Evolutionary conservation across 2,329 filamentous ascomycete species (phyloP), one percentile per base, ranked within the genome.

Genomic region (Penicillium palitans): DNA sequence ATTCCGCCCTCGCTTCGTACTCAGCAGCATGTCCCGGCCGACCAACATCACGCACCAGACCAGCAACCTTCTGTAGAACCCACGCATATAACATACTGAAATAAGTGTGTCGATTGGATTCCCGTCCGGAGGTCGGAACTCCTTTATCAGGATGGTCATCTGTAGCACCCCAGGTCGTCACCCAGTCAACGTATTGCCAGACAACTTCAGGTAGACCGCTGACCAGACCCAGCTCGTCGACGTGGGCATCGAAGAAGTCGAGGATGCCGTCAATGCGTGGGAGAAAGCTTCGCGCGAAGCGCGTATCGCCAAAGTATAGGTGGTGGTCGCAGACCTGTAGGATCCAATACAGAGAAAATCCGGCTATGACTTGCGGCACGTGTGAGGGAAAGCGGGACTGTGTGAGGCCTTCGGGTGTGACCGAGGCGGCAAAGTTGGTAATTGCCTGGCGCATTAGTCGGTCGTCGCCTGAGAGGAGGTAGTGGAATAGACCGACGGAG

Each of bases 11-110:
- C 3, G 44, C 21, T 17, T 66, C 60, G 31, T 73, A 74, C 51
- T 73, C 71, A 2, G 46, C 31, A 21, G 69, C 61, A 50, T 66
- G 74, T 58, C 37, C 74, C 0, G 73, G 68, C 6, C 78, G 65
- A 0, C 72, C 74, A 9, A 77, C 65, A 10, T 68, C 62, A 5
- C 64, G 66, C 4, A 74, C 51, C 0, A 80, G 68, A 1, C 46
- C 10, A 0, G 77, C 75, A 0, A 71, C 71, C 29, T 71, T 64
- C 4, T 69, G 66, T 0, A 80, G 64, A 0, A 71, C 69, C 46
- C 74, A 76, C 0, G 74, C 74, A 51, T 77, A 79, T 0, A 79
- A 62, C 66, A 76, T 63, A 50, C 72, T 79, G 59, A 74, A 74
- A 55, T 78, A 79, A 0, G 78, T 77, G 42, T 76, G 74, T 4